Evolutionary conservation across 2,329 filamentous ascomycete species (phyloP).

Genomic region (Massarina eburnea): DNA sequence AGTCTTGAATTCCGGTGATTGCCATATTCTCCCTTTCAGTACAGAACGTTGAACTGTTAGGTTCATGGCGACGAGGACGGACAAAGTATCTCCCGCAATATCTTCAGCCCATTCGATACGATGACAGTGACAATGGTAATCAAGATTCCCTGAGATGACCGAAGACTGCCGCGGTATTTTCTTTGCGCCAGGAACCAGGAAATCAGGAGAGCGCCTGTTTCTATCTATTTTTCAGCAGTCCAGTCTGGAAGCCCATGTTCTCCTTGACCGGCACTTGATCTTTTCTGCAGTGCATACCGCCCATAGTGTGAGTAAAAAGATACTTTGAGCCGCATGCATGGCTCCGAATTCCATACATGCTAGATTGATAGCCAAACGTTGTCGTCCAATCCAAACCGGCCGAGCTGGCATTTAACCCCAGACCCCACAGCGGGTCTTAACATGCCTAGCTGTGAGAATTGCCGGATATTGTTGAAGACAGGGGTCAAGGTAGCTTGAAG

Average conservation of each 20-base stretch:
- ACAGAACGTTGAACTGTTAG: neutral
- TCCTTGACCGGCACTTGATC: slow-evolving; percentile 2
- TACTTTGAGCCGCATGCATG: slow-evolving; percentile 7
- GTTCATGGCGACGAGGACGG: neutral
- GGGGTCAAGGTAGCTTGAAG: neutral
- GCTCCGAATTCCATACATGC: slow-evolving; percentile 1
- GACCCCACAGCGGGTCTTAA: slow-evolving; percentile 11
- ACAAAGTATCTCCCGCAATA: too few relatives aligned
- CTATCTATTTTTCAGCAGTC: slow-evolving; percentile 25
- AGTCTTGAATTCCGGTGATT: too few relatives aligned
- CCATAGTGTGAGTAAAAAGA: too few relatives aligned
- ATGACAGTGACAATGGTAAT: neutral
- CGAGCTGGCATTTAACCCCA: slow-evolving; percentile 2
- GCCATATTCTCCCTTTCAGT: too few relatives aligned
- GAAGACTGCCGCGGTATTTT: neutral
- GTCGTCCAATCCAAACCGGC: slow-evolving; percentile 2
- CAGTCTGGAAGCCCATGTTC: slow-evolving; percentile 10
- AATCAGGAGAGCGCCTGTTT: slow-evolving; percentile 1
- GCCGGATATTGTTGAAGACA: slow-evolving; percentile 10
- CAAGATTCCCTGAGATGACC: neutral
- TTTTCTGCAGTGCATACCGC: neutral
- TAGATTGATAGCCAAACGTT: neutral
- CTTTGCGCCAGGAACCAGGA: neutral
- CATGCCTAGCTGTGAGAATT: slow-evolving; percentile 6
- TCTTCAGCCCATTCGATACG: neutral